Evolutionary conservation across 2,329 filamentous ascomycete genomes (phyloP), one percentile per base, ranked within the genome.

Genomic region (Ophidiomyces ophidiicola): DNA sequence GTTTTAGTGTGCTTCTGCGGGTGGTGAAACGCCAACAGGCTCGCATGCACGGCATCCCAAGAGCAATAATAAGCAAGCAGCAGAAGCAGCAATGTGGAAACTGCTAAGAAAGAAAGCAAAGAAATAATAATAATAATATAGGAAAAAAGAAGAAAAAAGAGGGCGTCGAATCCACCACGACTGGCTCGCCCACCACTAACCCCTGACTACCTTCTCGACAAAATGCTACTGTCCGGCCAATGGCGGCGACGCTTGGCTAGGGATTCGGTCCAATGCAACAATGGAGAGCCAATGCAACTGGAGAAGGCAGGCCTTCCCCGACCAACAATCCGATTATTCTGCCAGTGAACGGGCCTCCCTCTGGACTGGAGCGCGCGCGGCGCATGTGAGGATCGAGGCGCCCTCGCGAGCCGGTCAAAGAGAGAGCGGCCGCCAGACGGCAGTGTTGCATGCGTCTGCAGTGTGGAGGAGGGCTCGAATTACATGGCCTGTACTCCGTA

Each of bases 301-400:
- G 20, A 35, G 29, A 29, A 36, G 20, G 34, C 34, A 36, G 11
- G 34, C 21, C 17, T 5, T 6, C 30, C 34, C 34, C 23, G 34
- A 23, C 23, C 25, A 18, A 36, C 24, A 36, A 30, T 36, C 24
- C 7, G 18, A 36, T 36, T 36, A 36, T 36, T n/a, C n/a, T n/a
- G n/a, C n/a, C 25, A 28, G 14, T 28, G 25, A 10, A 28, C 11
- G 10, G 25, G 10, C 4, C 14, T 12, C 25, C 14, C 10, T 3
- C 8, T 28, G 10, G 25, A 28, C 25, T 28, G 4, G 7, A 28
- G 10, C 3, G 10, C 7, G 25, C 14, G 3, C 25, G 11, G 25
- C 25, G 14, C 25, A 32, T n/a, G n/a, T n/a, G n/a, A n/a, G n/a
- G n/a, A n/a, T n/a, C n/a, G n/a, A n/a, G n/a, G n/a, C n/a, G n/a